Percentiles rank a stretch among this genome's conserved stretches.
phyloP scores from a whole-genome alignment of 306 rosid species.

The Quercus gilva region DNA sequence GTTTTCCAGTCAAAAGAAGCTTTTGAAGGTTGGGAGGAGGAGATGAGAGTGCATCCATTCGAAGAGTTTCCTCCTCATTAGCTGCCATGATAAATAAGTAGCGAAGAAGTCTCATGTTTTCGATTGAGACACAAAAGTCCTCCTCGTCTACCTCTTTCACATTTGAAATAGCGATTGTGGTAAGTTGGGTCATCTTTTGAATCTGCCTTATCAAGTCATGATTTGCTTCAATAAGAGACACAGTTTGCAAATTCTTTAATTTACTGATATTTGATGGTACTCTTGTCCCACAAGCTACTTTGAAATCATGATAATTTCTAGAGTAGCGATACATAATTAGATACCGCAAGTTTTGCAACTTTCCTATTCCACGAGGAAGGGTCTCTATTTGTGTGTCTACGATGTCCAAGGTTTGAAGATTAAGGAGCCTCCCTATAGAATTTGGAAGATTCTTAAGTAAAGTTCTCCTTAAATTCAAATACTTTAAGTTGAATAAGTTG shows the following conservation, averaged over 20 bases:
- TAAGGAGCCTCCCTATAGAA: too few relatives aligned
- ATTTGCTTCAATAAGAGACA: background rate
- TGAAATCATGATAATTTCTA: too few relatives aligned
- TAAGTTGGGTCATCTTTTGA: constrained; percentile 10
- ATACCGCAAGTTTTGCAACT: too few relatives aligned
- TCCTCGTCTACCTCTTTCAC: background rate
- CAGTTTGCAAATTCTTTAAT: constrained; percentile 9
- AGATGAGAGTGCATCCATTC: background rate
- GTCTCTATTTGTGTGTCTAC: too few relatives aligned
- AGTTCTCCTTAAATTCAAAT: too few relatives aligned
- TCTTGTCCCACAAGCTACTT: too few relatives aligned
- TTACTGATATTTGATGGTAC: too few relatives aligned
- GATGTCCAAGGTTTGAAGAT: too few relatives aligned
- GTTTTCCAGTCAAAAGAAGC: background rate
- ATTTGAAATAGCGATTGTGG: background rate
- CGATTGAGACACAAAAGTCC: constrained; percentile 11
- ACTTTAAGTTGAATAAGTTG: too few relatives aligned
- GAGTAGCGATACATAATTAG: too few relatives aligned
- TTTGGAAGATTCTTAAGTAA: too few relatives aligned
- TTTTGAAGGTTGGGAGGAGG: background rate
- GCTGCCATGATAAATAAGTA: background rate
- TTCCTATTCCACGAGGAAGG: too few relatives aligned
- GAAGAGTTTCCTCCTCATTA: background rate
- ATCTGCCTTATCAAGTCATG: background rate
- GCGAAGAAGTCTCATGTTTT: constrained; percentile 5